Conservation (phyloP, 2,329 filamentous ascomycete species). For the Hymenoscyphus linearis region DNA sequence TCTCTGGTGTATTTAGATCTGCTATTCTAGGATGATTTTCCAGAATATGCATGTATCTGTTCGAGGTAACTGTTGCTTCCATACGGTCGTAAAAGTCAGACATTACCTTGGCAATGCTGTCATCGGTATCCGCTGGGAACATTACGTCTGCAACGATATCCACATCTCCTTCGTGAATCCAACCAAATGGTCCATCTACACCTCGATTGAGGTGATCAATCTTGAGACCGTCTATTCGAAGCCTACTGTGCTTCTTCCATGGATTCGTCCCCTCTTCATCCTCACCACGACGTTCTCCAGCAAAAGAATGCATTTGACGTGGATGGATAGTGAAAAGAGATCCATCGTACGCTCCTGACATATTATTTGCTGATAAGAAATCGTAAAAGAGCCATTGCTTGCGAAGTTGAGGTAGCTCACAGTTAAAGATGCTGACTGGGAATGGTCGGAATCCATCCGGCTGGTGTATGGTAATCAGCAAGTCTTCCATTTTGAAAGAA, state of each 20-base stretch:
- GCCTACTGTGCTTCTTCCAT: slow-evolving; percentile 94
- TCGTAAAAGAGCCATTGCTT: slow-evolving; percentile 99
- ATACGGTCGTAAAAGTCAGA: slow-evolving; percentile 96
- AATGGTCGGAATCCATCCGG: slow-evolving; percentile 90
- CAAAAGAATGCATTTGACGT: slow-evolving; percentile 77
- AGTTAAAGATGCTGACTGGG: slow-evolving; percentile 90
- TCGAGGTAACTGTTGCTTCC: slow-evolving; percentile 83
- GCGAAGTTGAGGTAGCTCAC: slow-evolving; percentile 83
- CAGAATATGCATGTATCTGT: slow-evolving; percentile 58
- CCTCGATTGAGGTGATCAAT: slow-evolving; percentile 95
- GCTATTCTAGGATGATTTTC: slow-evolving; percentile 40
- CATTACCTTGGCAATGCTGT: slow-evolving; percentile 88
- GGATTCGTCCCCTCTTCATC: slow-evolving; percentile 55
- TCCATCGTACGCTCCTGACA: slow-evolving; percentile 92
- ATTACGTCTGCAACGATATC: slow-evolving; percentile 95
- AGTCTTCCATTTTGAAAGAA: slow-evolving; percentile 90
- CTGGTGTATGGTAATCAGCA: slow-evolving; percentile 87
- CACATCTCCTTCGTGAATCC: slow-evolving; percentile 96
- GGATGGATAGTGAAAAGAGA: slow-evolving; percentile 97
- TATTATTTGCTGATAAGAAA: slow-evolving; percentile 89
- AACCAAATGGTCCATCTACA: slow-evolving; percentile 89
- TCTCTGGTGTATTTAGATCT: slow-evolving; percentile 27
- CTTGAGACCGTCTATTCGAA: slow-evolving; percentile 87
- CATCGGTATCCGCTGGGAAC: slow-evolving; percentile 83
- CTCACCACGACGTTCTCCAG: slow-evolving; percentile 53